A percentile compares a stretch with the other conserved stretches of the same genome.
Evolutionary conservation across 1,284 basidiomycete species (phyloP).

Genomic region (Xanthoconium separans): DNA sequence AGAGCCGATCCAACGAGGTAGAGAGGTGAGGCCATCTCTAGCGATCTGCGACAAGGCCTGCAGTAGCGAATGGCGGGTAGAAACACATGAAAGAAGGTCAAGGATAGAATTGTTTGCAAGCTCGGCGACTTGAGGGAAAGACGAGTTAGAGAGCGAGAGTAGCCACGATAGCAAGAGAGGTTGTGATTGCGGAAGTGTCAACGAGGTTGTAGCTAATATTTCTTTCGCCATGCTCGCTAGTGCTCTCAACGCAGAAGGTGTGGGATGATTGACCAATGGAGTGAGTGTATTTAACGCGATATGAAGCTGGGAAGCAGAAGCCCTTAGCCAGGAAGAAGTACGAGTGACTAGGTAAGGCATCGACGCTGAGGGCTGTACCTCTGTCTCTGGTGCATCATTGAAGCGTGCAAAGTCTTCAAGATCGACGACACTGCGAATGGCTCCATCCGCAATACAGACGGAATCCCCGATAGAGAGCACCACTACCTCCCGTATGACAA

Average conservation of each 20-base stretch:
- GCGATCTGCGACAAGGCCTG: conserved; percentile 55
- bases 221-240: conserved; percentile 54
- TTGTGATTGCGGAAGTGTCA: conserved; percentile 64
- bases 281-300: conserved; percentile 64
- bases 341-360: conserved; percentile 47
- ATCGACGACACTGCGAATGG: conserved; percentile 50
- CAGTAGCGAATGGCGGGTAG: conserved; percentile 47
- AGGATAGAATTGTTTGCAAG: conserved; percentile 47
- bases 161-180: conserved; percentile 65
- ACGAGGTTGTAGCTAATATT: conserved; percentile 53
- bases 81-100: conserved; percentile 44
- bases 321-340: conserved; percentile 59
- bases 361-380: conserved; percentile 14
- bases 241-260: conserved; percentile 55
- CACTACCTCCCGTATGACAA: conserved; percentile 55
- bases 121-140: conserved; percentile 24
- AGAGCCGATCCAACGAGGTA: conserved; percentile 73
- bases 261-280: conserved; percentile 65
- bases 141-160: conserved; percentile 47
- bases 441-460: conserved; percentile 61
- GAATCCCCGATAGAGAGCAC: conserved; percentile 62
- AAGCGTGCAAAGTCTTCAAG: conserved; percentile 59
- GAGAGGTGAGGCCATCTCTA: conserved; percentile 62
- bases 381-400: conserved; percentile 17
- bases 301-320: conserved; percentile 66